Percentiles rank a stretch among this genome's conserved stretches.
Conservation (phyloP, 306 rosid genomes). For the Rubus idaeus region DNA sequence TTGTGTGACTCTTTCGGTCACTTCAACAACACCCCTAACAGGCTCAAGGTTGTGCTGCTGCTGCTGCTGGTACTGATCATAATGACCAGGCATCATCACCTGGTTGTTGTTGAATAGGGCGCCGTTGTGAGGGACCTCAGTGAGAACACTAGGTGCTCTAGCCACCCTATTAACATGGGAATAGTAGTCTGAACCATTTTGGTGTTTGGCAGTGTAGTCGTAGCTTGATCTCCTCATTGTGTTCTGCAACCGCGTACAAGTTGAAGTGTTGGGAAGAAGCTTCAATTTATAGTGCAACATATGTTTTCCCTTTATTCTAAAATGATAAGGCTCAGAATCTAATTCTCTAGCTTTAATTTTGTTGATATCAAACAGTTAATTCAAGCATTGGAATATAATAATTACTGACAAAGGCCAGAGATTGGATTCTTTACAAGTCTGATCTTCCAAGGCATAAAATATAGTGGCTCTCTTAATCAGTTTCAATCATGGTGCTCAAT, state of each 20-base stretch:
- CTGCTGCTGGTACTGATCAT: not conserved
- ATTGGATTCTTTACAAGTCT: not conserved
- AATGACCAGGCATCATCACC: too few species aligned
- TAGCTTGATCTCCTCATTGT: conserved; percentile 19
- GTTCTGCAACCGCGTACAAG: not conserved
- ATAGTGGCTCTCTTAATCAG: not conserved
- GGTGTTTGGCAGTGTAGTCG: conserved; percentile 13
- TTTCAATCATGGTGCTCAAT: not conserved
- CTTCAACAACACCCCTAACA: conserved; percentile 41
- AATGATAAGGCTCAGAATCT: conserved; percentile 33
- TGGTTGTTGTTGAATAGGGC: conserved; percentile 24
- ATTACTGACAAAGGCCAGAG: not conserved
- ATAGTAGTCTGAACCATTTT: conserved; percentile 27
- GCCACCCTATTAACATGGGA: conserved; percentile 26
- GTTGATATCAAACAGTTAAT: conserved; percentile 13
- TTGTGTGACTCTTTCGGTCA: conserved; percentile 28
- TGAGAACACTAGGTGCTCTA: conserved; percentile 31
- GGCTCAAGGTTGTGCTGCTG: conserved; percentile 18
- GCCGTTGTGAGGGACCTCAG: conserved; percentile 40
- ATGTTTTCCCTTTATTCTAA: conserved; percentile 12
- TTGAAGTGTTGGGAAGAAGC: not conserved
- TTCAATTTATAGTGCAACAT: conserved; percentile 22
- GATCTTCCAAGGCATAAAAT: not conserved
- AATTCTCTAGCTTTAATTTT: conserved; percentile 19
- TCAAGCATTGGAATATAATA: conserved; percentile 1